These are phyloP conservation scores for Neurospora sp. DNA, from an alignment of 495 filamentous ascomycete genomes.

Conservation along the genomic window DNA sequence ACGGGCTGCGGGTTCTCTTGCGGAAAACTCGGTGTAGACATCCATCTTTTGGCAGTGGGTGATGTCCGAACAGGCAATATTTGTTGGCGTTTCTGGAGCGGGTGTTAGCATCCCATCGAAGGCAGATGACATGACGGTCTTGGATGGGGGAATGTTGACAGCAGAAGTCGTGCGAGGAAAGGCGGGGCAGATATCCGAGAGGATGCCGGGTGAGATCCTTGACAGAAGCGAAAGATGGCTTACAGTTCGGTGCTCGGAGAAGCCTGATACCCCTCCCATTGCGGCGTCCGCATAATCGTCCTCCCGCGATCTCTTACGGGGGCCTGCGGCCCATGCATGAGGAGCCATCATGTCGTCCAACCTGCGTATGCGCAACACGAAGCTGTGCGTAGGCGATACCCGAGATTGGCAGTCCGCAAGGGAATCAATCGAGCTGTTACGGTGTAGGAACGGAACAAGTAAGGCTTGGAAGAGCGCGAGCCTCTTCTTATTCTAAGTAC, in stretches of 20 bases:
- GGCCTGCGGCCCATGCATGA: conserved; percentile 12
- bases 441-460: not conserved
- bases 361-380: not conserved
- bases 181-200: not conserved
- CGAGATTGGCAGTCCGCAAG: not conserved
- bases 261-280: conserved; percentile 23
- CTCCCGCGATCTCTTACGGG: conserved; percentile 24
- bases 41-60: conserved; percentile 30
- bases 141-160: not conserved
- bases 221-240: conserved; percentile 10
- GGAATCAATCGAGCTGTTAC: not conserved
- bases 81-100: conserved; percentile 36
- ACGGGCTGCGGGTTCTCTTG: conserved; percentile 9
- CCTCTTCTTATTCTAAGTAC: not conserved
- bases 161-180: not conserved
- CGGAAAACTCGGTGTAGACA: conserved; percentile 23
- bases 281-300: conserved; percentile 21
- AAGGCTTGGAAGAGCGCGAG: not conserved
- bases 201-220: not conserved
- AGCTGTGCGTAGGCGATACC: not conserved
- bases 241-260: conserved; percentile 40
- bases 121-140: not conserved
- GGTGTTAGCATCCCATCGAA: conserved; percentile 3
- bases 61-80: conserved; percentile 34
- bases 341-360: conserved; percentile 6